These are phyloP conservation scores for Ustanciosporium gigantosporum DNA, from an alignment of 1,284 basidiomycete genomes.

Conservation along the genomic window DNA sequence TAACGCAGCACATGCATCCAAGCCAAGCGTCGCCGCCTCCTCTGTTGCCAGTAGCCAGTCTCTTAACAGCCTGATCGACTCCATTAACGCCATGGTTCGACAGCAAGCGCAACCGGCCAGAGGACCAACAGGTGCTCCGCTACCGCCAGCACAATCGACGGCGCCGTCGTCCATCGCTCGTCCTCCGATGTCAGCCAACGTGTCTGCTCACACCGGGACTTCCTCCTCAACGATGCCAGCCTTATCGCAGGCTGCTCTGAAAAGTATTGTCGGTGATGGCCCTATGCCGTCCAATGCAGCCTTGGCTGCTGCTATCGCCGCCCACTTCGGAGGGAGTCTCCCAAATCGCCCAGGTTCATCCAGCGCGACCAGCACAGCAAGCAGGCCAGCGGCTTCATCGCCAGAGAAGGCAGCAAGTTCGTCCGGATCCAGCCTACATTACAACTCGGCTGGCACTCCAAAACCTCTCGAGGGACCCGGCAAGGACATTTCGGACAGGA, in stretches of 20 bases:
- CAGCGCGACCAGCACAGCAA: background rate
- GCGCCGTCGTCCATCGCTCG: background rate
- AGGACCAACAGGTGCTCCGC: slow-evolving; percentile 32
- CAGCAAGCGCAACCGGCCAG: slow-evolving; percentile 30
- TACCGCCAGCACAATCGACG: slow-evolving; percentile 15
- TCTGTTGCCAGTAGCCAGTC: slow-evolving; percentile 9
- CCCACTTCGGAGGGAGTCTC: slow-evolving; percentile 33
- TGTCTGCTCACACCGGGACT: background rate
- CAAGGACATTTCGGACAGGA: slow-evolving; percentile 36
- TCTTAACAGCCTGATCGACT: slow-evolving; percentile 26
- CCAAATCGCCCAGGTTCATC: too few species aligned
- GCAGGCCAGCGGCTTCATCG: slow-evolving; percentile 4
- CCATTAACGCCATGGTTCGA: slow-evolving; percentile 28
- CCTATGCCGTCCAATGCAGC: slow-evolving; percentile 42
- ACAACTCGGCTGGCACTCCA: slow-evolving; percentile 1
- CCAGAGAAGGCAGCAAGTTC: background rate
- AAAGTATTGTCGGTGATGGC: slow-evolving; percentile 35
- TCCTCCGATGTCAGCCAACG: background rate
- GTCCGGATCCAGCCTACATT: background rate
- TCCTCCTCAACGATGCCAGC: background rate
- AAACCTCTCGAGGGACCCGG: slow-evolving; percentile 1
- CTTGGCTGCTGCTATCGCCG: slow-evolving; percentile 30
- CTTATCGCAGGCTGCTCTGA: slow-evolving; percentile 7
- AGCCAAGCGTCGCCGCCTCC: background rate
- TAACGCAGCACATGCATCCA: background rate